Conservation (phyloP, 2,329 filamentous ascomycete genomes). For the Daldinia sp. region DNA sequence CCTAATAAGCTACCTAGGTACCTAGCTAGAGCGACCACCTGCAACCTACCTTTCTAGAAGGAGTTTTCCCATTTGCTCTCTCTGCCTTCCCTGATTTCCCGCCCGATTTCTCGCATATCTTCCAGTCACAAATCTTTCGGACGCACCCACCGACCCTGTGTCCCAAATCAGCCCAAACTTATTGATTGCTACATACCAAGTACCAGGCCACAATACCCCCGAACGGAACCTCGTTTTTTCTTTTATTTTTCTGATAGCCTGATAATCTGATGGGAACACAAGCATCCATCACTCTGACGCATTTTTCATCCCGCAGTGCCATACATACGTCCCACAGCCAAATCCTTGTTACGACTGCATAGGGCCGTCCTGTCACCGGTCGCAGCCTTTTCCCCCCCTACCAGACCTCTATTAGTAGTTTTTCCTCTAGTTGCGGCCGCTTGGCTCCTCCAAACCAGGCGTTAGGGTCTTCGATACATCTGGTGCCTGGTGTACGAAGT, state of each 20-base stretch:
- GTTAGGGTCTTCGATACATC: constrained; percentile 17
- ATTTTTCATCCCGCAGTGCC: constrained; percentile 32
- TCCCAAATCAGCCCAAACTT: constrained; percentile 21
- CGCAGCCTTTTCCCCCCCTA: constrained; percentile 33
- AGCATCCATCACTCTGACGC: constrained; percentile 27
- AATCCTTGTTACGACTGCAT: constrained; percentile 39
- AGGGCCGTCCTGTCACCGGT: constrained; percentile 41
- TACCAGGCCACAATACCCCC: constrained; percentile 7
- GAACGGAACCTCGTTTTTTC: constrained; percentile 20
- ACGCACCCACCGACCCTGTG: constrained; percentile 22
- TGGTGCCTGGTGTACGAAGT: constrained; percentile 7
- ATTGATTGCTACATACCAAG: constrained; percentile 31
- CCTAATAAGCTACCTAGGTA: not conserved
- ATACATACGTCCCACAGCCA: constrained; percentile 34
- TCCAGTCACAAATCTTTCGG: constrained; percentile 23
- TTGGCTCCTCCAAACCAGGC: constrained; percentile 20
- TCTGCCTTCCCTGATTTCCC: constrained; percentile 22
- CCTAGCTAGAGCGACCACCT: constrained; percentile 1
- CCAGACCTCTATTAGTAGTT: constrained; percentile 25
- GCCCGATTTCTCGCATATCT: constrained; percentile 25
- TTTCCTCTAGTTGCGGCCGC: constrained; percentile 28
- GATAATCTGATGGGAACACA: constrained; percentile 11
- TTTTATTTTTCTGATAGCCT: constrained; percentile 28
- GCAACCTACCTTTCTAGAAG: constrained; percentile 28
- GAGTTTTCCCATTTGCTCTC: constrained; percentile 18